Conservation (phyloP, 495 filamentous ascomycete species). For the Penicillium egyptiacum region DNA sequence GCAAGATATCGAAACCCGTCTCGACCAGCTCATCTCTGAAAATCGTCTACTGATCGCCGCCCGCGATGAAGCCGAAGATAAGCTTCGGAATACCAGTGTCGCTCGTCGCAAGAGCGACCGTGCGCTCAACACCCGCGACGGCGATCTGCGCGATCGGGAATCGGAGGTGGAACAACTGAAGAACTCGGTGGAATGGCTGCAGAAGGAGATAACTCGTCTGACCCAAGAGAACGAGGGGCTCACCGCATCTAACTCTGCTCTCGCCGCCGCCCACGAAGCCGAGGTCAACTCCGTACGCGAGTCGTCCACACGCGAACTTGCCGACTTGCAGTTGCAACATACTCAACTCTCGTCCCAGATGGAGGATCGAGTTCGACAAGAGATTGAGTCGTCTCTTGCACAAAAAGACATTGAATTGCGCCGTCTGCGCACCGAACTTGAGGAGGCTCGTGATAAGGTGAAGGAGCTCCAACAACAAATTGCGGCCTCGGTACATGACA, state of each 20-base stretch:
- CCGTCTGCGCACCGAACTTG: conserved; percentile 73
- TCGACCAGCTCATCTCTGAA: conserved; percentile 79
- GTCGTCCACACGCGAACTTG: conserved; percentile 58
- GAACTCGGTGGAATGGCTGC: conserved; percentile 72
- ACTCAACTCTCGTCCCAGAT: conserved; percentile 60
- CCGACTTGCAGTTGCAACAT: conserved; percentile 59
- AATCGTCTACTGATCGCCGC: conserved; percentile 75
- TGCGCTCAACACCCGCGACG: conserved; percentile 55
- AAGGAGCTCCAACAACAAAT: conserved; percentile 81
- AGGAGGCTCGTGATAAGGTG: conserved; percentile 74
- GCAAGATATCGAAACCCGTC: conserved; percentile 67
- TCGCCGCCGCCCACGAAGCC: conserved; percentile 65
- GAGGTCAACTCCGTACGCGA: conserved; percentile 58
- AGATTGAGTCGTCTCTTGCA: conserved; percentile 59
- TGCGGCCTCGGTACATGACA: conserved; percentile 63
- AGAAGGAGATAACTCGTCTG: conserved; percentile 72
- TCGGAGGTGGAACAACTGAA: conserved; percentile 78
- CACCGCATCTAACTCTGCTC: conserved; percentile 63
- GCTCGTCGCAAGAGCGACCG: conserved; percentile 55
- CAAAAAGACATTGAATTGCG: conserved; percentile 80
- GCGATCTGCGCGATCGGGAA: conserved; percentile 60
- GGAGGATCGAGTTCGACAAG: conserved; percentile 59
- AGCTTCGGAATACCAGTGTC: conserved; percentile 56
- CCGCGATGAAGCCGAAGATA: conserved; percentile 64
- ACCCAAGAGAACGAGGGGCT: conserved; percentile 73